Conservation (phyloP, 768 basidiomycete species). For the Pleurotus sapidus region DNA sequence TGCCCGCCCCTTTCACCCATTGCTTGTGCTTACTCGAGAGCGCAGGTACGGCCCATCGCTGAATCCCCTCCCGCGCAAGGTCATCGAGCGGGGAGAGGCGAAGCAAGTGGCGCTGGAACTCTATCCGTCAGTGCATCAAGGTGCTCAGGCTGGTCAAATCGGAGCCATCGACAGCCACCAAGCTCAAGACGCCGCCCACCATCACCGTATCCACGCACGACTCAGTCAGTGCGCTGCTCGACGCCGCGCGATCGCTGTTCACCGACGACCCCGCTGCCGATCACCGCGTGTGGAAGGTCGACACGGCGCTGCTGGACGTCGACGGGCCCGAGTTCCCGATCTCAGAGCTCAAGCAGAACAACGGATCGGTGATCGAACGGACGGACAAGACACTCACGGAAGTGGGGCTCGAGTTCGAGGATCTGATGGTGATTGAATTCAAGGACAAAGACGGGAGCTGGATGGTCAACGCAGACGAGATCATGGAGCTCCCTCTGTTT, state of each 20-base stretch:
- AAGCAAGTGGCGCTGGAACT: slow-evolving; percentile 64
- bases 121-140: slow-evolving; percentile 61
- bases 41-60: slow-evolving; percentile 69
- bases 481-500: slow-evolving; percentile 51
- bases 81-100: slow-evolving; percentile 56
- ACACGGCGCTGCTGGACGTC: slow-evolving; percentile 26
- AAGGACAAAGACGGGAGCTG: slow-evolving; percentile 51
- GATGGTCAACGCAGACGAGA: slow-evolving; percentile 40
- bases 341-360: slow-evolving; percentile 25
- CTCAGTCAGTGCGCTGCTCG: slow-evolving; percentile 44
- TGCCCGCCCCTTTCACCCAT: slow-evolving; percentile 12
- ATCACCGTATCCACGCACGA: slow-evolving; percentile 52
- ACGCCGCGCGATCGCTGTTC: slow-evolving; percentile 42
- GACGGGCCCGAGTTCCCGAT: slow-evolving; percentile 33
- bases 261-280: slow-evolving; percentile 33
- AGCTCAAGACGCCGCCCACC: slow-evolving; percentile 26
- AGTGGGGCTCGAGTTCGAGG: slow-evolving; percentile 53
- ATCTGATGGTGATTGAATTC: slow-evolving; percentile 78
- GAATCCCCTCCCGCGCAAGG: slow-evolving; percentile 59
- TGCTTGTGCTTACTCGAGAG: not conserved
- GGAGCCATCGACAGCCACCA: slow-evolving; percentile 17
- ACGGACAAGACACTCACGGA: slow-evolving; percentile 55
- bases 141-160: slow-evolving; percentile 46
- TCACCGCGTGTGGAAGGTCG: slow-evolving; percentile 67
- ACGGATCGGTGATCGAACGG: slow-evolving; percentile 41